Evolutionary conservation across 2,329 filamentous ascomycete genomes (phyloP).

Genomic region (Aspergillus sp.): DNA sequence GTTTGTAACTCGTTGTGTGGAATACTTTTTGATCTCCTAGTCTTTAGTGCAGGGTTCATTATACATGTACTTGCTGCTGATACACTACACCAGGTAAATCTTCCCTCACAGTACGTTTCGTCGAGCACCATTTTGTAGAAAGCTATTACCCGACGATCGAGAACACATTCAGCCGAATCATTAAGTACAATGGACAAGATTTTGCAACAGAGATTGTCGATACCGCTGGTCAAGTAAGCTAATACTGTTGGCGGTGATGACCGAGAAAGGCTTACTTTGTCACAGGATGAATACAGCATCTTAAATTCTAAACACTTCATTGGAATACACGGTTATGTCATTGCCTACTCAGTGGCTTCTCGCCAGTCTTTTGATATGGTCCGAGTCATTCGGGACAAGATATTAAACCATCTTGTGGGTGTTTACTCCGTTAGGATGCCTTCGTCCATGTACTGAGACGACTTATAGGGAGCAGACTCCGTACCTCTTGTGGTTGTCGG

Average conservation of each 20-base stretch:
- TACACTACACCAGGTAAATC: constrained; percentile 66
- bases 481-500: constrained; percentile 92
- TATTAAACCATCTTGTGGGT: constrained; percentile 83
- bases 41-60: not conserved
- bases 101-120: constrained; percentile 91
- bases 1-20: not conserved
- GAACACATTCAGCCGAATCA: constrained; percentile 95
- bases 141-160: constrained; percentile 99
- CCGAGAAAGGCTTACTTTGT: constrained; percentile 10
- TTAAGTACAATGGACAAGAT: constrained; percentile 86
- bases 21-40: constrained; percentile 1
- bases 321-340: constrained; percentile 96
- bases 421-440: not conserved
- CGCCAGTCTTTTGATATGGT: constrained; percentile 97
- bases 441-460: constrained; percentile 3
- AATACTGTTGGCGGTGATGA: not conserved
- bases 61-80: constrained; percentile 6
- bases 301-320: constrained; percentile 98
- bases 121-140: constrained; percentile 96
- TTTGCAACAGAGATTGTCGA: constrained; percentile 96
- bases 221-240: constrained; percentile 78
- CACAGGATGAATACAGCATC: constrained; percentile 93
- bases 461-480: constrained; percentile 69
- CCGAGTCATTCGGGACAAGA: constrained; percentile 90
- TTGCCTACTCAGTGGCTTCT: constrained; percentile 95